Evolutionary conservation across 768 basidiomycete species (phyloP).

Genomic region (Tylopilus plumbeoviolaceoides): DNA sequence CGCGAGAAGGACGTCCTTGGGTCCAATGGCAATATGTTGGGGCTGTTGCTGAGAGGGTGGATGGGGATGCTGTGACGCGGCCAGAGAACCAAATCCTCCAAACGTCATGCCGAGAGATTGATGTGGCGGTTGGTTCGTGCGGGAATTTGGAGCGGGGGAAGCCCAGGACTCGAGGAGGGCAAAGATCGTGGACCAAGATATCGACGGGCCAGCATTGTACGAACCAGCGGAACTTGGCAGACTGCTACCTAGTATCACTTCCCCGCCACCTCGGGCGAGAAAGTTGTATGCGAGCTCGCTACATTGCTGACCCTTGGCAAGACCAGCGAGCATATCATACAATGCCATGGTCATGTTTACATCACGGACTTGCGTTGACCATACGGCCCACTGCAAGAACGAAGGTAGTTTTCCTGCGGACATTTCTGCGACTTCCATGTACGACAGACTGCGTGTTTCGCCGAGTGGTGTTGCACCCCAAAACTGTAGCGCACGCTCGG

Average conservation of each 20-base stretch:
- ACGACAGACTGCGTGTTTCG: slow-evolving; percentile 41
- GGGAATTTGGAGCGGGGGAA: slow-evolving; percentile 44
- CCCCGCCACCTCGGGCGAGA: slow-evolving; percentile 70
- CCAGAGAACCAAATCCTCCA: slow-evolving; percentile 29
- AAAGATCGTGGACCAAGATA: slow-evolving; percentile 80
- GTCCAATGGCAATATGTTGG: slow-evolving; percentile 45
- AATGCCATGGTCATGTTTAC: slow-evolving; percentile 70
- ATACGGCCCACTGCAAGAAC: slow-evolving; percentile 88
- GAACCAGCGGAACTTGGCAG: slow-evolving; percentile 37
- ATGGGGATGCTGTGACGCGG: slow-evolving; percentile 25
- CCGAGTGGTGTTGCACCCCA: slow-evolving; percentile 65
- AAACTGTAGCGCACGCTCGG: slow-evolving; percentile 78
- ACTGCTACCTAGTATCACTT: slow-evolving; percentile 59
- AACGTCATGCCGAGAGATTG: slow-evolving; percentile 35
- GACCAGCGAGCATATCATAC: slow-evolving; percentile 85
- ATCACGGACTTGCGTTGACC: slow-evolving; percentile 76
- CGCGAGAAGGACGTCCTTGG: slow-evolving; percentile 74
- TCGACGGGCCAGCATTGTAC: slow-evolving; percentile 45
- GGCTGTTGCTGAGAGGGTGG: slow-evolving; percentile 36
- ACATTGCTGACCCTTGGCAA: slow-evolving; percentile 80
- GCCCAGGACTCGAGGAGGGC: slow-evolving; percentile 73
- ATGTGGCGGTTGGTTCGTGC: slow-evolving; percentile 41
- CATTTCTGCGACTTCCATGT: slow-evolving; percentile 59
- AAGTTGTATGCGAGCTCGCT: slow-evolving; percentile 89
- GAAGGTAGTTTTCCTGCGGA: slow-evolving; percentile 59